Conservation (phyloP, 768 basidiomycete species). For the Tricholoma sp. region DNA sequence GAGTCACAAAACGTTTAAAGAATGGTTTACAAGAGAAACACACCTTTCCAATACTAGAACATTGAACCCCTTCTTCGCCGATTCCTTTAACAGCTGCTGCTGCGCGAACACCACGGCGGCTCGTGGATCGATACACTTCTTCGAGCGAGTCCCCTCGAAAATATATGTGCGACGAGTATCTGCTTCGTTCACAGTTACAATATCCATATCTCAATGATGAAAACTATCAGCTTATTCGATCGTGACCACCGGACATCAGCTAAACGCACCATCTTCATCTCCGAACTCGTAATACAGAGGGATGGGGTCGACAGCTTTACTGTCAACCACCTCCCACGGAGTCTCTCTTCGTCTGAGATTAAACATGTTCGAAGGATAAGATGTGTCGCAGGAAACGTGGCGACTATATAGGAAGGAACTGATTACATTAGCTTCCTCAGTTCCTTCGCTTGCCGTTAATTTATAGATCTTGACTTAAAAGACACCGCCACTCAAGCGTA, state of each 20-base stretch:
- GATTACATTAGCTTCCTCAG: constrained; percentile 5
- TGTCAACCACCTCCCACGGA: constrained; percentile 78
- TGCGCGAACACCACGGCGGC: constrained; percentile 59
- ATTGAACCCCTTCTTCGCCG: constrained; percentile 54
- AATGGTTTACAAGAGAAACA: constrained; percentile 5
- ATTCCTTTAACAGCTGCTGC: constrained; percentile 55
- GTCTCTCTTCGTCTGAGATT: constrained; percentile 51
- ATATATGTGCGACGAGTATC: constrained; percentile 59
- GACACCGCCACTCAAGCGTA: constrained; percentile 12
- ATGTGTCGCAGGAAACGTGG: background rate
- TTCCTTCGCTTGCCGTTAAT: constrained; percentile 5
- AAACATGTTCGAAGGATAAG: constrained; percentile 25
- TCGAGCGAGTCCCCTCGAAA: constrained; percentile 48
- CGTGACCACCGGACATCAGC: background rate
- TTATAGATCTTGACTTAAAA: constrained; percentile 7
- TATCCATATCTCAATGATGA: constrained; percentile 46
- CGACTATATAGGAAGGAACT: background rate
- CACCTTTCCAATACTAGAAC: constrained; percentile 66
- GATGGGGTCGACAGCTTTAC: constrained; percentile 58
- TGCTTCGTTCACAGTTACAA: constrained; percentile 45
- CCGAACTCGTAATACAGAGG: constrained; percentile 48
- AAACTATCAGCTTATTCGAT: constrained; percentile 1
- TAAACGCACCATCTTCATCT: constrained; percentile 43
- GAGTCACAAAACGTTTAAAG: background rate
- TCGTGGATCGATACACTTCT: constrained; percentile 40